Evolutionary conservation across 208 protist species (phyloP).

Genomic region (Leishmania guyanensis): DNA sequence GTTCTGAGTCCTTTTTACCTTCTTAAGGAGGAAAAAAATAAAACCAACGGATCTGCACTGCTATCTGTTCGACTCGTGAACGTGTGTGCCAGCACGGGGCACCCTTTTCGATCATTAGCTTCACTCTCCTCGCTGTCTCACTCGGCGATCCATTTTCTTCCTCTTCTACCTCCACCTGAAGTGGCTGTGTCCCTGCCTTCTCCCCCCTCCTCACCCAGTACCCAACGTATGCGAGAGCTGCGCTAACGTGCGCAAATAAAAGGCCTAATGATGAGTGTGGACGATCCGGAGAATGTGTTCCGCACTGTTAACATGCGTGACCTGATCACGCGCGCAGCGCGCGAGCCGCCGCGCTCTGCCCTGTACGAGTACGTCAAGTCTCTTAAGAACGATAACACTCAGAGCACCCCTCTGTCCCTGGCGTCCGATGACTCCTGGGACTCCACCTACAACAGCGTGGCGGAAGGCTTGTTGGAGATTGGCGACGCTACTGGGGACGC

Average conservation of each 20-base stretch:
- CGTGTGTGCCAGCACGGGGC: neutral
- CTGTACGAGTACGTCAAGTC: conserved; percentile 55
- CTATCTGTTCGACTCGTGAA: neutral
- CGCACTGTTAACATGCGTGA: conserved; percentile 31
- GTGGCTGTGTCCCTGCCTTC: neutral
- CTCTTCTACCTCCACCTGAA: neutral
- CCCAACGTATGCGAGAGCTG: neutral
- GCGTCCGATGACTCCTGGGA: conserved; percentile 67
- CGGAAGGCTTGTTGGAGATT: conserved; percentile 23
- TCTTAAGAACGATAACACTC: conserved; percentile 9
- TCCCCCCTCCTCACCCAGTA: neutral
- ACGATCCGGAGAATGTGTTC: conserved; percentile 9
- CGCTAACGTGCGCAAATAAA: neutral
- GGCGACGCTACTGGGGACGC: conserved; percentile 24
- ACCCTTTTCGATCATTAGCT: conserved; percentile 1
- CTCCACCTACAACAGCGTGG: conserved; percentile 35
- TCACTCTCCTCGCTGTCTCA: neutral
- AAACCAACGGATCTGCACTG: neutral
- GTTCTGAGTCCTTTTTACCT: neutral
- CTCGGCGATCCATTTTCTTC: conserved; percentile 1
- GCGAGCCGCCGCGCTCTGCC: conserved; percentile 34
- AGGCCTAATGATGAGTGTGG: neutral
- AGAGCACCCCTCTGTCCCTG: conserved; percentile 29
- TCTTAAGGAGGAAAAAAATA: neutral
- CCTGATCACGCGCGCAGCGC: conserved; percentile 21